Conservation (phyloP, 352 stramenopile genomes). For the Ophiocytium majus region DNA sequence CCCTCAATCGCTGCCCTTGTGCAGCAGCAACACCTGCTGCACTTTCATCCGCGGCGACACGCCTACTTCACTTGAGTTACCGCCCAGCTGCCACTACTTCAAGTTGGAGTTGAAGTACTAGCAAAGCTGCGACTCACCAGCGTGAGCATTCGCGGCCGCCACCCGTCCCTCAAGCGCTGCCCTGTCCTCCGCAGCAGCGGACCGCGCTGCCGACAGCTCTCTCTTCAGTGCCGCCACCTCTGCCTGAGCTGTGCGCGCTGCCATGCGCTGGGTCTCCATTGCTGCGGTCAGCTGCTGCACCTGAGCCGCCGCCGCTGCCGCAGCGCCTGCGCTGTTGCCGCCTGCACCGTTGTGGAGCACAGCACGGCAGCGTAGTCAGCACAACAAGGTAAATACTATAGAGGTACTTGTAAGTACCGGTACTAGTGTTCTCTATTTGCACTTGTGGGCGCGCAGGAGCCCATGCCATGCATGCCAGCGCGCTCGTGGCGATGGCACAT, state of each 20-base stretch:
- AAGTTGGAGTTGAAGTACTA: too few relatives aligned
- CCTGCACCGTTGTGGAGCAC: background rate
- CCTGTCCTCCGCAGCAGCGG: slow-evolving; percentile 3
- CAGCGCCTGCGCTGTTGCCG: background rate
- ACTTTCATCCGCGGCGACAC: too few relatives aligned
- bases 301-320: background rate
- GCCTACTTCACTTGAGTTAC: too few relatives aligned
- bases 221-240: background rate
- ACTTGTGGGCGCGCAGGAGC: too few relatives aligned
- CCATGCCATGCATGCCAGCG: too few relatives aligned
- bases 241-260: background rate
- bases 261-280: background rate
- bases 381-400: too few relatives aligned
- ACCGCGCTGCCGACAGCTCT: slow-evolving; percentile 31
- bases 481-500: too few relatives aligned
- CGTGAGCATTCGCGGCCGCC: background rate
- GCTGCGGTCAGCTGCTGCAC: background rate
- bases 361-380: too few relatives aligned
- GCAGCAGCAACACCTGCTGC: slow-evolving; percentile 23
- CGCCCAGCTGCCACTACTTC: too few relatives aligned
- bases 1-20: background rate
- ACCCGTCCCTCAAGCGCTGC: background rate
- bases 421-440: too few relatives aligned
- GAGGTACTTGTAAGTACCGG: too few relatives aligned
- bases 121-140: too few relatives aligned